phyloP scores from a whole-genome alignment of 108 stramenopile species.

The Nitzschia putrida region DNA sequence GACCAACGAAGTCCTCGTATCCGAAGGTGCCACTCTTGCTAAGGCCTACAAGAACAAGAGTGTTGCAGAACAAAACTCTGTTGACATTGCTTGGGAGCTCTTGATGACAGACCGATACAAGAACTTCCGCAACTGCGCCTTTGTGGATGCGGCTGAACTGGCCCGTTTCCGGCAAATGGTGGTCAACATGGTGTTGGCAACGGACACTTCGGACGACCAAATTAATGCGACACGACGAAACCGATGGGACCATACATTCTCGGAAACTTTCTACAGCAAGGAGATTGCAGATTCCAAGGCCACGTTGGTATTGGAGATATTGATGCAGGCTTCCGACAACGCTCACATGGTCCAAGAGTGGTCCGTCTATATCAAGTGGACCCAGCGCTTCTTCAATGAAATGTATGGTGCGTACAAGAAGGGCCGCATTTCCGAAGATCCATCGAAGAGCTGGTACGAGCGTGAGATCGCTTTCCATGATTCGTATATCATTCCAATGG shows the following conservation, averaged over 20 bases:
- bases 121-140: no score
- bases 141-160: not conserved
- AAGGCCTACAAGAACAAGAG: no score
- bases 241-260: constrained; percentile 33
- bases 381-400: constrained; percentile 47
- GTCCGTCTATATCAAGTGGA: constrained; percentile 10
- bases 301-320: not conserved
- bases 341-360: not conserved
- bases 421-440: constrained; percentile 28
- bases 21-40: constrained; percentile 30
- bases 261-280: constrained; percentile 23
- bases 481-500: constrained; percentile 1
- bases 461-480: constrained; percentile 8
- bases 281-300: constrained; percentile 11
- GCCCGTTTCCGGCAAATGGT: not conserved
- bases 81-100: no score
- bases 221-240: constrained; percentile 39
- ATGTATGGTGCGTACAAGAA: constrained; percentile 13
- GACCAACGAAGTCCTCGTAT: constrained; percentile 43
- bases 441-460: constrained; percentile 31
- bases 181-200: not conserved
- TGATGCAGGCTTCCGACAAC: not conserved
- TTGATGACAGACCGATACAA: no score
- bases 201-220: not conserved
- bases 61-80: no score